Conservation (phyloP, 306 rosid genomes). For the Amphicarpaea edgeworthii region DNA sequence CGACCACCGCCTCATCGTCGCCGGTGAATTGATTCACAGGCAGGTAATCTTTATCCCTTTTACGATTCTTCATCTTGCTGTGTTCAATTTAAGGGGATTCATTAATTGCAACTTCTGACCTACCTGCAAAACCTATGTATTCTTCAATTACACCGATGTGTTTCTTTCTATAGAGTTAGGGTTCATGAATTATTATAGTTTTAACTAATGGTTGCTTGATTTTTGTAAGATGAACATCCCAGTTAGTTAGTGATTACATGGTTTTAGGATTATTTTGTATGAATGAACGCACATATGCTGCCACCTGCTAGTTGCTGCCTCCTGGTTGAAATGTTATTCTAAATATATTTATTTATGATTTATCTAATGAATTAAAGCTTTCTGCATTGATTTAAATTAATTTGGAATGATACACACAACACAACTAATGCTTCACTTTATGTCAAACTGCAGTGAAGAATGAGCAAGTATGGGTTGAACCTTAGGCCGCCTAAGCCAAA, state of each 20-base stretch:
- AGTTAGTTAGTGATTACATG: too few relatives aligned
- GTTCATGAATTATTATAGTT: too few relatives aligned
- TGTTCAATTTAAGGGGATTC: too few relatives aligned
- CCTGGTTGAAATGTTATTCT: conserved; percentile 1
- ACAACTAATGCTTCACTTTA: conserved; percentile 8
- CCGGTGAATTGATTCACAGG: too few relatives aligned
- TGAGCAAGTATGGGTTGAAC: conserved; percentile 92
- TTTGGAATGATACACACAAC: conserved; percentile 29
- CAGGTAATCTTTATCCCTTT: too few relatives aligned
- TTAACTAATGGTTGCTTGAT: too few relatives aligned
- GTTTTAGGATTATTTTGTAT: not conserved
- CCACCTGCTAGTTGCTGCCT: not conserved
- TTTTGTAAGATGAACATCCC: too few relatives aligned
- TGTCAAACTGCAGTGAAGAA: conserved; percentile 40
- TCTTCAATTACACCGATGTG: not conserved
- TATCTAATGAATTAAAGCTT: too few relatives aligned
- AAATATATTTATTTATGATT: not conserved
- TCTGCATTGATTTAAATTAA: not conserved
- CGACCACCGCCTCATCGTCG: too few relatives aligned
- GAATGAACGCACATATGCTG: conserved; percentile 20
- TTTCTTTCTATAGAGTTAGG: too few relatives aligned
- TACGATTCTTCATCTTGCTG: too few relatives aligned
- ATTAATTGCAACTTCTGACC: too few relatives aligned
- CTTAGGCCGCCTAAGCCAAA: conserved; percentile 69
- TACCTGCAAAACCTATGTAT: not conserved